Conservation (phyloP, 1,284 basidiomycete species). For the Malassezia sympodialis region DNA sequence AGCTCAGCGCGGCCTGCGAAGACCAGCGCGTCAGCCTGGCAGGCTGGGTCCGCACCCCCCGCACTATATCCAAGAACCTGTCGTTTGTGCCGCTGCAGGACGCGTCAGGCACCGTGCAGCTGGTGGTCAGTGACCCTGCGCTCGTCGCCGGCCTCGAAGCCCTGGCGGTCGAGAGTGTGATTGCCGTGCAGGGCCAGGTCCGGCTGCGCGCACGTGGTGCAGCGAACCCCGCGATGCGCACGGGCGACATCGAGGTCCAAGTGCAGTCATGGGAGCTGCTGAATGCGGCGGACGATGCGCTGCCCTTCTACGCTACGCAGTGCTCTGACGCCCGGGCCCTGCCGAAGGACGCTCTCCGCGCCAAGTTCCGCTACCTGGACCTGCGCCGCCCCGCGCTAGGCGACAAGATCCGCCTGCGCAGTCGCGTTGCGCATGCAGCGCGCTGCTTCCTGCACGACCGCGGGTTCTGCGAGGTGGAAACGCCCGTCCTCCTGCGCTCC, state of each 20-base stretch:
- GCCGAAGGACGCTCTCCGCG: slow-evolving; percentile 74
- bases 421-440: slow-evolving; percentile 66
- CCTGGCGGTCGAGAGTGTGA: slow-evolving; percentile 27
- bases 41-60: slow-evolving; percentile 66
- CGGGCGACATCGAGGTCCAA: slow-evolving; percentile 69
- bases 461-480: slow-evolving; percentile 86
- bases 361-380: slow-evolving; percentile 77
- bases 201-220: slow-evolving; percentile 21
- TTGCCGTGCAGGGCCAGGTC: slow-evolving; percentile 23
- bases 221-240: slow-evolving; percentile 32
- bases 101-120: slow-evolving; percentile 64
- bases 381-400: slow-evolving; percentile 65
- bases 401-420: slow-evolving; percentile 67
- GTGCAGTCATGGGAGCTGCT: slow-evolving; percentile 63
- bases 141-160: slow-evolving; percentile 55
- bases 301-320: slow-evolving; percentile 75
- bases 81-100: slow-evolving; percentile 74
- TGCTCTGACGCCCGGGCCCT: slow-evolving; percentile 18
- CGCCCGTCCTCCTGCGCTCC: slow-evolving; percentile 80
- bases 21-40: slow-evolving; percentile 60
- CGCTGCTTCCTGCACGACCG: slow-evolving; percentile 61
- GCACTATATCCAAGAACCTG: slow-evolving; percentile 58
- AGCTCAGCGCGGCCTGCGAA: slow-evolving; percentile 55
- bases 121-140: slow-evolving; percentile 46
- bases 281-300: slow-evolving; percentile 60